Base-by-base conservation (phyloP, 2,329 filamentous ascomycete species). In the Pyrenophora teres region DNA sequence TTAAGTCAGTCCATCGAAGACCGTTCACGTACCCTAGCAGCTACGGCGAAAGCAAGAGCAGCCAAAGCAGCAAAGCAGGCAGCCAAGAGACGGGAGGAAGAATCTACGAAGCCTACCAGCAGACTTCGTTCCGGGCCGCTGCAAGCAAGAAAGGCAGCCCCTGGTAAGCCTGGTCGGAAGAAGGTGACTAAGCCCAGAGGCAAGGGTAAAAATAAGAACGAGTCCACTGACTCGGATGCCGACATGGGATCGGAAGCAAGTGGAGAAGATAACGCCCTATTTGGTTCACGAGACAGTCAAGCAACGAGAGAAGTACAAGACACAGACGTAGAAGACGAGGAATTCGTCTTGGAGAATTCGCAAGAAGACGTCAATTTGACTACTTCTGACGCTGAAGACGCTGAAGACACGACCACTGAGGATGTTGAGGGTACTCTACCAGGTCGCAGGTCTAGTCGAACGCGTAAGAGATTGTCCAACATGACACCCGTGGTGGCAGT, bases 31-130 rank as follows among this genome's bases (percentile, higher is more conserved):
- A 18, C 46, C 4, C 15, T 52, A 1, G 46, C 48, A 33, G 46
- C 45, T 8, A 32, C 46, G 8, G 50, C 42, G 12, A 62, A 55
- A 40, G 57, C 59, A 13, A 55, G 59, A 52, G 57, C 52, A 19
- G 59, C 49, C 10, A 58, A 53, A 32, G 56, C 51, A 6, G 51
- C 45, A 4, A 62, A 60, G 32, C 51, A 48, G 13, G 44, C 40
- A 37, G 50, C 46, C 33, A 46, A 41, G 7, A 50, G 40, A 36
- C 44, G 50, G 16, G 54, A 49, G 31, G 49, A 48, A 32, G 21
- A 48, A 7, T 40, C 31, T 3, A 31, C 19, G 15, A n/a, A 38
- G n/a, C 3, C 19, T 16, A 13, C 25, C 13, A 27, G 40, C 13
- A 32, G 21, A 9, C 23, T 27, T 27, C 39, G 27, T 13, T 42